These are phyloP conservation scores for Pulveroboletus frians DNA, from an alignment of 768 basidiomycete genomes.

Conservation along the genomic window DNA sequence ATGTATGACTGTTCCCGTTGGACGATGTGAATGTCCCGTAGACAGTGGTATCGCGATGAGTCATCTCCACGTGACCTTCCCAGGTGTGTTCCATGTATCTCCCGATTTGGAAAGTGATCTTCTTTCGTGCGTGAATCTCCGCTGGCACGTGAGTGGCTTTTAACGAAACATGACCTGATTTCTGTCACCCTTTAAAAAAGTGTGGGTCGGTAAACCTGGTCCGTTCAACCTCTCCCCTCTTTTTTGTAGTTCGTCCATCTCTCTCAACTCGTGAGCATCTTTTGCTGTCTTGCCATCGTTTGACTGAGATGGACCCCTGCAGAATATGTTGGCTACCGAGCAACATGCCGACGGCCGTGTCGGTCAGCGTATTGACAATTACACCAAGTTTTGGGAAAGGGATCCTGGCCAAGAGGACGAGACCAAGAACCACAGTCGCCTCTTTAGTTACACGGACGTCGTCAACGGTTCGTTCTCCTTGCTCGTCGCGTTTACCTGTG, in stretches of 20 bases:
- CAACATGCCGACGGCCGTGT: constrained; percentile 52
- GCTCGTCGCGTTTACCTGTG: neutral
- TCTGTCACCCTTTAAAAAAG: constrained; percentile 9
- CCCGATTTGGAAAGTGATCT: neutral
- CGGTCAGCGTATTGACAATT: constrained; percentile 69
- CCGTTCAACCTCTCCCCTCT: neutral
- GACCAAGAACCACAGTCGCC: constrained; percentile 62
- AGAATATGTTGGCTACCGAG: constrained; percentile 20
- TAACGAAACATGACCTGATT: constrained; percentile 18
- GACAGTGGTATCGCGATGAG: too few species aligned
- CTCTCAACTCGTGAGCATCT: neutral
- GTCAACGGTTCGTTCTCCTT: constrained; percentile 66
- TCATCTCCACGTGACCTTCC: neutral
- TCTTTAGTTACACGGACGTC: constrained; percentile 85
- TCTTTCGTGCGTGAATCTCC: too few species aligned
- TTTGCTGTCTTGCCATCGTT: neutral
- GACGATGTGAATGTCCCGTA: too few species aligned
- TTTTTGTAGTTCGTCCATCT: neutral
- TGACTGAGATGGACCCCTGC: neutral
- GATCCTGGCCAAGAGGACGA: constrained; percentile 65
- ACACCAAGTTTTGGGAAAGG: constrained; percentile 90
- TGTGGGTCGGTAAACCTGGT: neutral
- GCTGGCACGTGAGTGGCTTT: neutral
- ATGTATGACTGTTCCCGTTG: too few species aligned
- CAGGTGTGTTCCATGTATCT: neutral